Percentiles rank a stretch among this genome's conserved stretches.
These are phyloP conservation scores for Hebeloma cylindrosporum DNA, from an alignment of 768 basidiomycete species.

Conservation along the genomic window DNA sequence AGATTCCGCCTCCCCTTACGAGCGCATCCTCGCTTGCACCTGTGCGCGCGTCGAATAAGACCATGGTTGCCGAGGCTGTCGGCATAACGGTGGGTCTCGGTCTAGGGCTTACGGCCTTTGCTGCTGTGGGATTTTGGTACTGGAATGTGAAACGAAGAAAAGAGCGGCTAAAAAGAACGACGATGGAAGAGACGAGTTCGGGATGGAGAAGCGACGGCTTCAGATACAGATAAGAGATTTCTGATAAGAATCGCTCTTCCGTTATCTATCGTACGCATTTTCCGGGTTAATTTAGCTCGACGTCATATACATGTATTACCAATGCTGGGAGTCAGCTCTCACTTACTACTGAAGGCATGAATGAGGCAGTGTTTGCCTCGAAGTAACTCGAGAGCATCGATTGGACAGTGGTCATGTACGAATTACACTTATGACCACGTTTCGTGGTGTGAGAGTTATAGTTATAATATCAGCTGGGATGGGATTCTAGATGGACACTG, in stretches of 20 bases:
- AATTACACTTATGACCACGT: too few relatives aligned
- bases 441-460: too few relatives aligned
- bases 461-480: too few relatives aligned
- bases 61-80: conserved; percentile 33
- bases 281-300: neutral
- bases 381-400: too few relatives aligned
- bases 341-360: too few relatives aligned
- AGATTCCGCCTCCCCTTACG: conserved; percentile 12
- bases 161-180: conserved; percentile 8
- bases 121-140: conserved; percentile 22
- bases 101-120: conserved; percentile 31
- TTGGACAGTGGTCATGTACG: too few relatives aligned
- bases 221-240: conserved; percentile 5
- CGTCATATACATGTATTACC: too few relatives aligned
- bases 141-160: conserved; percentile 31
- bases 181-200: conserved; percentile 10
- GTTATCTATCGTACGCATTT: neutral
- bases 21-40: conserved; percentile 15
- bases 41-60: conserved; percentile 8
- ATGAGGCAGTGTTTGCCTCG: too few relatives aligned
- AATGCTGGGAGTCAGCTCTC: too few relatives aligned
- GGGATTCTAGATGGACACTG: too few relatives aligned
- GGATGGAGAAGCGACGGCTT: conserved; percentile 9
- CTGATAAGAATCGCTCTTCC: neutral
- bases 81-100: conserved; percentile 36